These are phyloP conservation scores for Cryphonectria naterciae DNA, from an alignment of 2,329 filamentous ascomycete genomes.

Conservation along the genomic window DNA sequence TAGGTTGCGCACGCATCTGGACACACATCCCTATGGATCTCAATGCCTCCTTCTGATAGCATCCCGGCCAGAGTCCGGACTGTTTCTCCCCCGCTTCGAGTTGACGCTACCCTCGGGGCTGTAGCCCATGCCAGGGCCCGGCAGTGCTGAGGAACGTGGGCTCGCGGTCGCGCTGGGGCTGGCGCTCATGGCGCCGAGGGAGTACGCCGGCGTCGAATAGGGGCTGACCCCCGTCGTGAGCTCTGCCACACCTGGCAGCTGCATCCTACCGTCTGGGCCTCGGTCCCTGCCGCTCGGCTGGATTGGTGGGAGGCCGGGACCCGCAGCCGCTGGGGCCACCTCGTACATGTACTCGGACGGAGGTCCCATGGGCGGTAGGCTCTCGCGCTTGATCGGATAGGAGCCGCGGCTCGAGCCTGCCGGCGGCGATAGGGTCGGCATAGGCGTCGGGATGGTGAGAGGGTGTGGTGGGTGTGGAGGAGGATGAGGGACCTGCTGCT, in stretches of 20 bases:
- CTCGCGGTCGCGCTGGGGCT: slow-evolving; percentile 48
- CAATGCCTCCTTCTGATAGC: slow-evolving; percentile 48
- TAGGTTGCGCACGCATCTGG: slow-evolving; percentile 14
- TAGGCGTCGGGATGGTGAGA: slow-evolving; percentile 31
- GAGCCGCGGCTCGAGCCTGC: slow-evolving; percentile 40
- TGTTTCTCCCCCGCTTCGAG: slow-evolving; percentile 56
- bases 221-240: slow-evolving; percentile 67
- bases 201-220: slow-evolving; percentile 62
- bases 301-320: slow-evolving; percentile 57
- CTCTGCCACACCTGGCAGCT: slow-evolving; percentile 64
- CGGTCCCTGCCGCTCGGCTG: slow-evolving; percentile 40
- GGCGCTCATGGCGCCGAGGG: slow-evolving; percentile 45
- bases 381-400: slow-evolving; percentile 49
- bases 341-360: slow-evolving; percentile 40
- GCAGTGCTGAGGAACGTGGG: slow-evolving; percentile 41
- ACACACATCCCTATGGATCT: not conserved
- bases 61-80: slow-evolving; percentile 53
- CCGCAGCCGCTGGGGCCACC: slow-evolving; percentile 34
- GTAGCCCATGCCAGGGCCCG: slow-evolving; percentile 38
- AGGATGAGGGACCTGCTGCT: not conserved
- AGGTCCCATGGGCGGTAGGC: slow-evolving; percentile 41
- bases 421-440: slow-evolving; percentile 30
- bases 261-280: slow-evolving; percentile 45
- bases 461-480: slow-evolving; percentile 27
- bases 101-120: slow-evolving; percentile 17